Evolutionary conservation across 2,329 filamentous ascomycete species (phyloP), one percentile per base, ranked within the genome.

Genomic region (Talaromyces sp.): DNA sequence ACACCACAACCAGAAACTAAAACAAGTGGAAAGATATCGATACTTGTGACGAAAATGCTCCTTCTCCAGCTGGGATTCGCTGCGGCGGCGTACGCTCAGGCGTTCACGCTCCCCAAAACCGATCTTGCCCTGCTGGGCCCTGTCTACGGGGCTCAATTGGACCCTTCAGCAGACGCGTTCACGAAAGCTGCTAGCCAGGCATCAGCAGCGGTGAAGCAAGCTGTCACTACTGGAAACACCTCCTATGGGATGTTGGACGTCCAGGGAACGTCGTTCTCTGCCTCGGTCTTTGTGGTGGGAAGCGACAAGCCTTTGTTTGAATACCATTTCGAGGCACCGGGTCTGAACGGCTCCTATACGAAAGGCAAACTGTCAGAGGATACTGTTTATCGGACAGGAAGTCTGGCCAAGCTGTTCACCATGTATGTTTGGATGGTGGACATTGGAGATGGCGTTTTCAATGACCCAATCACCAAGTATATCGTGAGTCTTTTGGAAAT

Each of bases 391-490:
- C 55, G 55, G 28, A 57, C 39, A 13, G 55, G 55, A 42, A 57
- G 55, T 49, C 4, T 57, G 25, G 55, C 36, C 4, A 57, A 57
- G 22, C 9, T 57, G 3, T 30, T 57, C 11, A 57, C 55, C 4
- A 57, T 57, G 55, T 57, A 57, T 32, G 39, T 30, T 27, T 57
- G 55, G 55, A 49, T 57, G 55, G 55, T 57, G 7, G 33, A 57
- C 22, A 57, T 57, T 27, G 55, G 55, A 9, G 55, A 57, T 32
- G 9, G 7, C 5, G 39, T 57, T 33, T 57, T 57, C 55, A 57
- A 42, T 25, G 55, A 57, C 15, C 55, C 55, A 44, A 57, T 57
- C n/a, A 57, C 55, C 9, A 57, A 57, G 42, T 57, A 57, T 22
- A 49, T 57, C 17, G 55, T 57, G 15, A 57, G 55, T 49, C 19